Base-by-base conservation (phyloP, 2,329 filamentous ascomycete genomes). In the Fonsecaea nubica region DNA sequence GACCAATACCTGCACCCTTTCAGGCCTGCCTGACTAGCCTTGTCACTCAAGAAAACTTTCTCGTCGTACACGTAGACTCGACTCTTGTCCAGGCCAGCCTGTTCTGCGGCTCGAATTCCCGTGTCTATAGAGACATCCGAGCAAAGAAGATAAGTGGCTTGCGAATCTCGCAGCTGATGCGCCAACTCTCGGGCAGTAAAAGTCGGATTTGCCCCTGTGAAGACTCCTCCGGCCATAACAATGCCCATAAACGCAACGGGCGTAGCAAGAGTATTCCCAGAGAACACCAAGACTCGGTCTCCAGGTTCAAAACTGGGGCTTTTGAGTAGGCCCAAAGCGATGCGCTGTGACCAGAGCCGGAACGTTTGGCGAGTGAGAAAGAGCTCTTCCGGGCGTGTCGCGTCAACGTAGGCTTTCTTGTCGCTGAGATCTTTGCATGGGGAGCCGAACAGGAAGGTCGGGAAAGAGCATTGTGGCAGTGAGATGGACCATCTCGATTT, bases 201-300 rank as follows among this genome's bases (percentile, higher is more conserved):
- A 9, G 77, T 76, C 10, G 84, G 83, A 71, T 85, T 87, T 4
- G 80, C 82, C 30, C 82, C 84, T 62, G 80, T 86, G 74, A 86
- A 87, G 25, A 84, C 79, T 64, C 78, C 81, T 1, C 84, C 83
- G 25, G 80, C 79, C 0, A 84, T 85, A 1, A 84, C 80, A 53
- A 58, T 38, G 32, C 55, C 67, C 12, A 69, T 42, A 45, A 62
- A 69, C 9, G 50, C 79, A 0, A 84, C 78, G 0, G 90, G 88
- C 72, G 88, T 90, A 79, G 87, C 90, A 25, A 92, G 77, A 68
- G 83, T 88, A 78, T 92, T 92, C 33, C 86, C 84, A 0, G 87
- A 87, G 76, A 87, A 92, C 18, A 92, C 78, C 61, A 92, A 79
- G 7, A 92, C 85, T 2, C 89, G 85, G 69, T 91, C 89, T 25